Percentiles rank a stretch among this genome's conserved stretches.
These are phyloP conservation scores for Macroventuria anomochaeta DNA, from an alignment of 2,329 filamentous ascomycete species.

Conservation along the genomic window DNA sequence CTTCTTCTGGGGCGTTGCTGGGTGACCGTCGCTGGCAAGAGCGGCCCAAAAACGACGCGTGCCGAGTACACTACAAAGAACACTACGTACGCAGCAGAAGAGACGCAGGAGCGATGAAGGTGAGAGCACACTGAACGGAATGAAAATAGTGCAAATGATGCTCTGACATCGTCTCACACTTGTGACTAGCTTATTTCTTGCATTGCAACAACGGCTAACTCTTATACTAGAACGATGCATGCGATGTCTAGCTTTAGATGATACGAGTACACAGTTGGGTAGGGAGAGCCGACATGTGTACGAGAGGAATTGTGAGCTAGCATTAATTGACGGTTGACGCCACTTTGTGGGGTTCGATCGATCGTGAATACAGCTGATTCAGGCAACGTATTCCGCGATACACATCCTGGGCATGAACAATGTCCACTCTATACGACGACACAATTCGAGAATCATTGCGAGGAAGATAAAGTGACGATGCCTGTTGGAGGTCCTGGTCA, in stretches of 20 bases:
- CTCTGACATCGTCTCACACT: too few species aligned
- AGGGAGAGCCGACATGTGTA: too few species aligned
- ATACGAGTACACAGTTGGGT: too few species aligned
- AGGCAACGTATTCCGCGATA: not conserved
- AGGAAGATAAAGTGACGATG: not conserved
- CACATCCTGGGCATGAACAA: not conserved
- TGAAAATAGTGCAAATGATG: too few species aligned
- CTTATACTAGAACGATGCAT: too few species aligned
- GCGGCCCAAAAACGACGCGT: not conserved
- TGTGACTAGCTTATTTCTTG: too few species aligned
- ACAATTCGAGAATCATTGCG: not conserved
- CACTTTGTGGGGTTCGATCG: too few species aligned
- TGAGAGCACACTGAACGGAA: not conserved
- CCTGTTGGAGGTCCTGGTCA: not conserved
- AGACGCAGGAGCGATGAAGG: not conserved
- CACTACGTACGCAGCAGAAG: not conserved
- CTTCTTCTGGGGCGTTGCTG: slow-evolving; percentile 1
- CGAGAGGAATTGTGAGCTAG: too few species aligned
- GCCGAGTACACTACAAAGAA: not conserved
- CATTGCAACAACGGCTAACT: too few species aligned
- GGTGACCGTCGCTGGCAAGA: not conserved
- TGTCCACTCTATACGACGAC: not conserved
- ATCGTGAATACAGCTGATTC: not conserved
- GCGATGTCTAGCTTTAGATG: too few species aligned
- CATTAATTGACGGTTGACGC: too few species aligned